Percentiles rank a stretch among this genome's conserved stretches.
phyloP scores from a whole-genome alignment of 129 eudicot species.

The Saussurea involucrata region DNA sequence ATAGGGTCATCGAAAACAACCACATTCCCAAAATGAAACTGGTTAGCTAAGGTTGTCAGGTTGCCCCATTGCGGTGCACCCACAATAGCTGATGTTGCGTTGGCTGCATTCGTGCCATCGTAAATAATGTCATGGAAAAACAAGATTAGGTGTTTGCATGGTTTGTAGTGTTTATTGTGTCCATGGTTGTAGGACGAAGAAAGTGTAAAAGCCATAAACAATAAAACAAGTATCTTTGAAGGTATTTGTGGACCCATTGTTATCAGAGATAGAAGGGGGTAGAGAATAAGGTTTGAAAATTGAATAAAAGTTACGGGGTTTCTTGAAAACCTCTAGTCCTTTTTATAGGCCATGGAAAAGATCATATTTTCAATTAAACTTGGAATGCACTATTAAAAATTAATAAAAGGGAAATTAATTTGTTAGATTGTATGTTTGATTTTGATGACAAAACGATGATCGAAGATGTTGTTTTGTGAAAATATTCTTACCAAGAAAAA shows the following conservation, averaged over 20 bases:
- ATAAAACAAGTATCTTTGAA: not conserved
- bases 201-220: slow-evolving; percentile 18
- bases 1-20: slow-evolving; percentile 72
- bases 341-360: slow-evolving; percentile 8
- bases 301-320: not conserved
- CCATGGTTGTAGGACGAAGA: slow-evolving; percentile 1
- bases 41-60: slow-evolving; percentile 29
- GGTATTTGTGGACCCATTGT: slow-evolving; percentile 1
- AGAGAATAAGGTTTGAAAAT: not conserved
- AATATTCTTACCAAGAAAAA: not conserved
- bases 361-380: not conserved
- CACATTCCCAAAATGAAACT: slow-evolving; percentile 44
- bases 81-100: slow-evolving; percentile 62
- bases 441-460: not conserved
- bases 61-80: slow-evolving; percentile 58
- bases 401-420: not conserved
- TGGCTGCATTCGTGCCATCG: slow-evolving; percentile 53
- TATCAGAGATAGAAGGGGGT: not conserved
- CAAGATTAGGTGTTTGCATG: slow-evolving; percentile 49
- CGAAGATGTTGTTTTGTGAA: not conserved
- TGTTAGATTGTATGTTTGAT: not conserved
- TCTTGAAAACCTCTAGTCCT: not conserved
- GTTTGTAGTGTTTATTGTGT: slow-evolving; percentile 31
- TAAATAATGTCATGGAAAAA: slow-evolving; percentile 64
- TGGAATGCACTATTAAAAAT: not conserved